These are phyloP conservation scores for Kuraishia borneana DNA, from an alignment of 805 yeast species.

Conservation along the genomic window DNA sequence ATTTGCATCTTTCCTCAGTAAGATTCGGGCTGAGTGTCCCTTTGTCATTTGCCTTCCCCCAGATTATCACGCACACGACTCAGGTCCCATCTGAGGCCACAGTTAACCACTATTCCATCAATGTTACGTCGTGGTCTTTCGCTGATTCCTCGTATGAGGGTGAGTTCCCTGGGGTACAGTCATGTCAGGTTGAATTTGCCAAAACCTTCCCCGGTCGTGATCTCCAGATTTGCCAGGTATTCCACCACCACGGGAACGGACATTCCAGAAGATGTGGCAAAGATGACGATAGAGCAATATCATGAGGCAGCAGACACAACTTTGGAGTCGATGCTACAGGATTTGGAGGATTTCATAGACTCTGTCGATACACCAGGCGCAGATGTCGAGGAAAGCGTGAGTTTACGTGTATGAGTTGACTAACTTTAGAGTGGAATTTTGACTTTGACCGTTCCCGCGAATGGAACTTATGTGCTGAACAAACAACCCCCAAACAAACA, in stretches of 20 bases:
- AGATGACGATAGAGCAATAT: slow-evolving; percentile 41
- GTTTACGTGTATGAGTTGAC: slow-evolving; percentile 8
- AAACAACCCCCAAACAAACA: slow-evolving; percentile 97
- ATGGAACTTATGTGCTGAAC: slow-evolving; percentile 85
- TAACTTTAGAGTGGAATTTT: slow-evolving; percentile 52
- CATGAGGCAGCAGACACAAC: slow-evolving; percentile 55
- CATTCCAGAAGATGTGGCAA: slow-evolving; percentile 40
- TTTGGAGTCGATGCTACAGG: slow-evolving; percentile 56
- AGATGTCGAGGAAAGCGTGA: slow-evolving; percentile 60
- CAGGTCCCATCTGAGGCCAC: too few relatives aligned
- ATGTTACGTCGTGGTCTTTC: too few relatives aligned
- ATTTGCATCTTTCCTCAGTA: slow-evolving; percentile 7
- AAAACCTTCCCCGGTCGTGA: too few relatives aligned
- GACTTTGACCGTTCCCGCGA: slow-evolving; percentile 55
- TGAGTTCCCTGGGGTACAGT: too few relatives aligned
- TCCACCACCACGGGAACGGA: slow-evolving; percentile 41
- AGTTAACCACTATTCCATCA: too few relatives aligned
- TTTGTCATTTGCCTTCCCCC: too few relatives aligned
- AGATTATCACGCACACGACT: too few relatives aligned
- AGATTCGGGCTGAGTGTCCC: too few relatives aligned
- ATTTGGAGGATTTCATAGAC: slow-evolving; percentile 60
- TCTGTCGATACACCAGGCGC: slow-evolving; percentile 27
- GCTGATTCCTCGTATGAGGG: too few relatives aligned
- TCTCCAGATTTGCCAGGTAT: too few relatives aligned
- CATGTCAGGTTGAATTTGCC: too few relatives aligned